A percentile compares a stretch with the other conserved stretches of the same genome.
These are phyloP conservation scores for Ormosia emarginata DNA, from an alignment of 306 rosid species.

Conservation along the genomic window DNA sequence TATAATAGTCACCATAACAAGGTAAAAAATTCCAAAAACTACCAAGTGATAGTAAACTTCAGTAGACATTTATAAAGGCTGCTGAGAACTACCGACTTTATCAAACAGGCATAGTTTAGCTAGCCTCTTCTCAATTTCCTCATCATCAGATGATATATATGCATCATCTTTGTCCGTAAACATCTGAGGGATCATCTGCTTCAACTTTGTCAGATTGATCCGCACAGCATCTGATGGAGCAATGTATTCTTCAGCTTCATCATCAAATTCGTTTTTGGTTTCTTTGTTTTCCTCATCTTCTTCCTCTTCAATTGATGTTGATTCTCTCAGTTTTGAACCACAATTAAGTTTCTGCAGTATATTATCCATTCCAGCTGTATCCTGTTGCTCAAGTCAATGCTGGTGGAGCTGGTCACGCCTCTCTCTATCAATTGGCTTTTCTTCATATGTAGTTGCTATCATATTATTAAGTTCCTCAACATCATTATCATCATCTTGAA, in stretches of 20 bases:
- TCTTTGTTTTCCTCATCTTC: conserved; percentile 51
- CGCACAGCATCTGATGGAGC: conserved; percentile 46
- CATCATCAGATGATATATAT: conserved; percentile 81
- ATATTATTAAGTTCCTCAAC: conserved; percentile 72
- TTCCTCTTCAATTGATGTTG: conserved; percentile 41
- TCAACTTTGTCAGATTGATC: conserved; percentile 61
- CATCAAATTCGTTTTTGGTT: conserved; percentile 34
- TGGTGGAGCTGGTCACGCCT: conserved; percentile 84
- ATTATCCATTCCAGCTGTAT: conserved; percentile 74
- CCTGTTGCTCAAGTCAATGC: conserved; percentile 93
- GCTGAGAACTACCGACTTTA: conserved; percentile 63
- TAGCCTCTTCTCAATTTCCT: conserved; percentile 57
- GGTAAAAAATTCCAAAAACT: not conserved
- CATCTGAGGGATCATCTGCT: conserved; percentile 89
- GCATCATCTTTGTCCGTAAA: conserved; percentile 70
- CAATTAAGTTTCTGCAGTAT: conserved; percentile 72
- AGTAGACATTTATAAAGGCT: not conserved
- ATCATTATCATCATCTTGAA: conserved; percentile 66
- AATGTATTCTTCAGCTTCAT: conserved; percentile 49
- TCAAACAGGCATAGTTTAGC: conserved; percentile 47
- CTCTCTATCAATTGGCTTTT: conserved; percentile 65
- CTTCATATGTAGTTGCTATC: conserved; percentile 77
- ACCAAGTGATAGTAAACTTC: not conserved
- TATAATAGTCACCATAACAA: not conserved
- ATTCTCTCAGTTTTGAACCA: conserved; percentile 50